Base-by-base conservation (phyloP, 169 alveolate genomes). In the Plasmodium chabaudi region DNA sequence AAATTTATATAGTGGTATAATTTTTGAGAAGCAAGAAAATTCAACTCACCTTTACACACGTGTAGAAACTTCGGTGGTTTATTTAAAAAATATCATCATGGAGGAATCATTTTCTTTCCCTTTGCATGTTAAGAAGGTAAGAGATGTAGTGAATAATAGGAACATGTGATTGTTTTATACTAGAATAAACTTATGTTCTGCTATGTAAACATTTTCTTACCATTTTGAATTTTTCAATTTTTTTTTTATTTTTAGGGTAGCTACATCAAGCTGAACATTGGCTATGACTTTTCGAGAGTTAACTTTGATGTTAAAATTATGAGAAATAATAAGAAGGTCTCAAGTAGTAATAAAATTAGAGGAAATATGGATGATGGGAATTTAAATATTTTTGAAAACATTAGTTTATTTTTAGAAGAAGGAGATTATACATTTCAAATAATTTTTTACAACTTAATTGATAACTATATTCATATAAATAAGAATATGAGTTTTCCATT, bases 321-420 rank as follows among this genome's bases (percentile, higher is more conserved):
- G 49, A 64, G 65, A 39, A 77, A 77, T n/a, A 44, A 57, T 64
- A 46, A 2, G 17, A 47, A 34, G 13, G 21, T 77, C 4, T 63
- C 77, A 27, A 63, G 15, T 25, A 64, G 88, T 59, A 77, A 44
- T 57, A 77, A 64, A 44, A 23, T 63, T 51, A 34, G 44, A 64
- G 77, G 51, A 34, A 77, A 51, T 15, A 42, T 77, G 67, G 34
- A 77, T 23, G 59, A 75, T 15, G 27, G 49, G 17, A 44, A 23
- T 23, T 25, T 77, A 15, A 77, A 77, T 57, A 64, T 56, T n/a
- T 77, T 77, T 77, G 88, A 77, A 21, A 77, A 64, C 47, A 51
- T 77, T 63, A 77, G 88, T 23, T 34, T 77, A 15, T 77, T 51
- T 55, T 51, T 77, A 47, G 88, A 77, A 47, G 49, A 77, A 51